Conservation (phyloP, 2,329 filamentous ascomycete species). For the Cryphonectria japonica region DNA sequence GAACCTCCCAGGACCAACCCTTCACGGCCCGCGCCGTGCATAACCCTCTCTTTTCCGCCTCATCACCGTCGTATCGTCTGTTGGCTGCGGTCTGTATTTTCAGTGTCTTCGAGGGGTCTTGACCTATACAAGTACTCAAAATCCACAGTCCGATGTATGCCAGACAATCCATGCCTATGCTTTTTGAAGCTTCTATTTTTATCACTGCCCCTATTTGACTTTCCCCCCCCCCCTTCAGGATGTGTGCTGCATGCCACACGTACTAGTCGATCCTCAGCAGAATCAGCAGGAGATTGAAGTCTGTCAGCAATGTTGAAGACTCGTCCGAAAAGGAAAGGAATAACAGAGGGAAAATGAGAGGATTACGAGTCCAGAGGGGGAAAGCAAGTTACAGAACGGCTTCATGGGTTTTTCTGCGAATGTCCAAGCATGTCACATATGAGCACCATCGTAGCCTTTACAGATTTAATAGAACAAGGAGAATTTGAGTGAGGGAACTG, state of each 20-base stretch:
- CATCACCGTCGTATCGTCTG: background rate
- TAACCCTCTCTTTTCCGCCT: background rate
- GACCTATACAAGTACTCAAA: background rate
- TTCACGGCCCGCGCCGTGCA: constrained; percentile 8
- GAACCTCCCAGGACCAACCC: background rate
- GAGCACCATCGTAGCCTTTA: background rate
- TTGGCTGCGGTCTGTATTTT: background rate
- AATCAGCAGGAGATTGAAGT: background rate
- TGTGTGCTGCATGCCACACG: background rate
- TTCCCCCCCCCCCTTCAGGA: background rate
- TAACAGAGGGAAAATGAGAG: background rate
- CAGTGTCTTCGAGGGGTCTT: background rate
- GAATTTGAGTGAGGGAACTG: background rate
- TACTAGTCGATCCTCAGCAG: background rate
- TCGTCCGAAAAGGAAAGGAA: background rate
- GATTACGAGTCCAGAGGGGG: background rate
- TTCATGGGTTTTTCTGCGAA: background rate
- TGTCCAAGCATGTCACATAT: background rate
- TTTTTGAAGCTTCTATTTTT: constrained; percentile 17
- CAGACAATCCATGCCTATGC: background rate
- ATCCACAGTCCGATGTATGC: background rate
- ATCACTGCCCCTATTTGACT: background rate
- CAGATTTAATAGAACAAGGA: background rate
- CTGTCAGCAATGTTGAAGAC: background rate
- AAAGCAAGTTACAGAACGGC: background rate